A percentile compares a stretch with the other conserved stretches of the same genome.
Evolutionary conservation across 176 grass and related monocot species (phyloP).

Genomic region (Oryza glumipatula): DNA sequence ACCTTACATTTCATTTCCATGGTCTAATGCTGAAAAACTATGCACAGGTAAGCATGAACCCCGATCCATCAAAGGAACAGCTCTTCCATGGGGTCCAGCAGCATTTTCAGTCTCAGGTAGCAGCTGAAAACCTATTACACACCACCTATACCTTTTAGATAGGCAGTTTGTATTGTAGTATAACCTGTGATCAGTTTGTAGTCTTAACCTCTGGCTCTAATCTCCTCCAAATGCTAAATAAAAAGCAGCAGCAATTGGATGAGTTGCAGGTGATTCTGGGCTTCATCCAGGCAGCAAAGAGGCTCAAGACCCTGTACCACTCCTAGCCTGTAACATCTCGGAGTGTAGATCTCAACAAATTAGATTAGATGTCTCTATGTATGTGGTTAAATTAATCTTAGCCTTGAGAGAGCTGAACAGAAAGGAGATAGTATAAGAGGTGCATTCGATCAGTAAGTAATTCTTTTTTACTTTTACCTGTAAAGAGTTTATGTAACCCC

Average conservation of each 20-base stretch:
- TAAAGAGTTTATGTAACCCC: constrained; percentile 33
- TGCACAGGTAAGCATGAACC: constrained; percentile 76
- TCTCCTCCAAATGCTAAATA: constrained; percentile 46
- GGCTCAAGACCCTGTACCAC: constrained; percentile 53
- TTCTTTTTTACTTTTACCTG: constrained; percentile 47
- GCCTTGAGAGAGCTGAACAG: constrained; percentile 23
- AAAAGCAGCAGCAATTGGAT: constrained; percentile 63
- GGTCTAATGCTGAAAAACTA: background rate
- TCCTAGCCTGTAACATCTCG: constrained; percentile 32
- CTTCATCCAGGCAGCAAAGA: constrained; percentile 71
- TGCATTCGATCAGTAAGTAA: constrained; percentile 30
- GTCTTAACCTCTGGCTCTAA: constrained; percentile 29
- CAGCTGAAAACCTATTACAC: background rate
- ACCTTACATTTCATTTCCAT: background rate
- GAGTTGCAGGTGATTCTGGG: constrained; percentile 79
- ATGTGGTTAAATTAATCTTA: constrained; percentile 31
- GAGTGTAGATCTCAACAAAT: constrained; percentile 25
- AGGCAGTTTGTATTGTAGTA: background rate
- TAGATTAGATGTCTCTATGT: background rate
- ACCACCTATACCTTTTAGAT: background rate
- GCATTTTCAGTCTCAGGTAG: constrained; percentile 84
- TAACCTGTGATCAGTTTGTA: background rate
- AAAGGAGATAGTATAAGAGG: constrained; percentile 28
- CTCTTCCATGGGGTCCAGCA: constrained; percentile 69
- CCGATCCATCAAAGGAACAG: constrained; percentile 73